phyloP scores from a whole-genome alignment of 2,329 filamentous ascomycete species.

The Cladobotryum protrusum region DNA sequence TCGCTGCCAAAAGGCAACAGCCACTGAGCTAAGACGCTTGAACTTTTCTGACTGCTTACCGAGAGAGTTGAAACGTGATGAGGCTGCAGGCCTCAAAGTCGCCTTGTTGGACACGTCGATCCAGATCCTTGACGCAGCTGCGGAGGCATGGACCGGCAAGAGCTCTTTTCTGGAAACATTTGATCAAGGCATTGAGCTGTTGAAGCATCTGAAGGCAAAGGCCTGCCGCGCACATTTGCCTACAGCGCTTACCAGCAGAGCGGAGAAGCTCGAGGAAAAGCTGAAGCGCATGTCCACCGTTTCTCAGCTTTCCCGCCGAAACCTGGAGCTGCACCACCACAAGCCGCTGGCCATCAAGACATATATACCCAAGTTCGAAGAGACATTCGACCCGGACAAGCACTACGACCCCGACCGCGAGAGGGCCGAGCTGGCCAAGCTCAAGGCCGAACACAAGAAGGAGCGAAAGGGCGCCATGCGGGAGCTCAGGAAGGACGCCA shows the following conservation, averaged over 20 bases:
- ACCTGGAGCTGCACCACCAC: conserved; percentile 85
- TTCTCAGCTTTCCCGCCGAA: conserved; percentile 62
- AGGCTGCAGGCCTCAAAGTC: conserved; percentile 40
- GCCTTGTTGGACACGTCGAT: conserved; percentile 58
- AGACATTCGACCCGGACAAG: conserved; percentile 86
- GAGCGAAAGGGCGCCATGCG: conserved; percentile 93
- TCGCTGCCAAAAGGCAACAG: conserved; percentile 42
- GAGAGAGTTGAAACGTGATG: conserved; percentile 27
- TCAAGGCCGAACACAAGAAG: conserved; percentile 86
- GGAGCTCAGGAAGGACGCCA: conserved; percentile 90
- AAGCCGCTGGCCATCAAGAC: conserved; percentile 80
- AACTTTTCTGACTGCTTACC: conserved; percentile 52
- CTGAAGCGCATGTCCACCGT: conserved; percentile 51
- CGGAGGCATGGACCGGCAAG: conserved; percentile 67
- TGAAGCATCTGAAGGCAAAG: conserved; percentile 56
- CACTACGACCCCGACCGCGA: conserved; percentile 96
- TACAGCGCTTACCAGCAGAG: conserved; percentile 31
- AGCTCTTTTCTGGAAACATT: conserved; percentile 76
- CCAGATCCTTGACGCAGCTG: conserved; percentile 59
- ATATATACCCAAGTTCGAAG: conserved; percentile 90
- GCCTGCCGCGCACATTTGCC: conserved; percentile 47
- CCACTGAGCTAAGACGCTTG: conserved; percentile 44
- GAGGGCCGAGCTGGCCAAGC: conserved; percentile 74
- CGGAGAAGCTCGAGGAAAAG: conserved; percentile 38
- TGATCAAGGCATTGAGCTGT: conserved; percentile 50